phyloP scores from a whole-genome alignment of 2,329 filamentous ascomycete genomes.

The Eutypella sp. region DNA sequence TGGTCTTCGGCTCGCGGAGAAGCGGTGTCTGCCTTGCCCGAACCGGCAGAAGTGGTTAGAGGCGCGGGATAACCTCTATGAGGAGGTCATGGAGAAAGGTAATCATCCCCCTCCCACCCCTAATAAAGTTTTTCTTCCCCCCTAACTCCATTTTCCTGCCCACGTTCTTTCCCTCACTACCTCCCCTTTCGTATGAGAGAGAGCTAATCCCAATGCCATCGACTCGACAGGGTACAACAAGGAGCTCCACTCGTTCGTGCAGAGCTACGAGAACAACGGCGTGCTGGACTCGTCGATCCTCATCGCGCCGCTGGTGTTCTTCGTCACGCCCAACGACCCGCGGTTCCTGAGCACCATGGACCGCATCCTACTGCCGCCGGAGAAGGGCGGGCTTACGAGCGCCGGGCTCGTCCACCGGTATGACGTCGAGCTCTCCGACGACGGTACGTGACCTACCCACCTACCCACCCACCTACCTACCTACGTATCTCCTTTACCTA shows the following conservation, averaged over 20 bases:
- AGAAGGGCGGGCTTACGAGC: slow-evolving; percentile 70
- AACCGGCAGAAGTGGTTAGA: slow-evolving; percentile 62
- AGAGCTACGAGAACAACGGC: slow-evolving; percentile 69
- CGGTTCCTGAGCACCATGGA: slow-evolving; percentile 70
- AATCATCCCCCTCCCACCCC: neutral
- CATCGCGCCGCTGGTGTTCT: slow-evolving; percentile 75
- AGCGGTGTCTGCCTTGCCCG: slow-evolving; percentile 70
- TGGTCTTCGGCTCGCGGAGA: slow-evolving; percentile 67
- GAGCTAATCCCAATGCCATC: too few relatives aligned
- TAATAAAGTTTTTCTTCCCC: neutral
- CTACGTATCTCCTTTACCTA: neutral
- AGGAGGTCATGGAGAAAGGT: slow-evolving; percentile 72
- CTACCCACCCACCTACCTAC: neutral
- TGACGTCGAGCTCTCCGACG: slow-evolving; percentile 62
- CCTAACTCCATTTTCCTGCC: too few relatives aligned
- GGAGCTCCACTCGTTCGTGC: slow-evolving; percentile 64
- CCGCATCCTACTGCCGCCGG: slow-evolving; percentile 64
- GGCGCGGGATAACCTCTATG: slow-evolving; percentile 63
- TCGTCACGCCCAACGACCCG: slow-evolving; percentile 72
- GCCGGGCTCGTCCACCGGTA: slow-evolving; percentile 74
- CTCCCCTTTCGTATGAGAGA: too few relatives aligned
- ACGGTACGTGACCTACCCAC: slow-evolving; percentile 45
- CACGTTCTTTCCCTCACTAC: too few relatives aligned
- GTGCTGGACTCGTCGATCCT: slow-evolving; percentile 70
- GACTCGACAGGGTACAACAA: slow-evolving; percentile 66